Conservation (phyloP, 441 rosid species). For the Pelargonium cotyledonis region DNA sequence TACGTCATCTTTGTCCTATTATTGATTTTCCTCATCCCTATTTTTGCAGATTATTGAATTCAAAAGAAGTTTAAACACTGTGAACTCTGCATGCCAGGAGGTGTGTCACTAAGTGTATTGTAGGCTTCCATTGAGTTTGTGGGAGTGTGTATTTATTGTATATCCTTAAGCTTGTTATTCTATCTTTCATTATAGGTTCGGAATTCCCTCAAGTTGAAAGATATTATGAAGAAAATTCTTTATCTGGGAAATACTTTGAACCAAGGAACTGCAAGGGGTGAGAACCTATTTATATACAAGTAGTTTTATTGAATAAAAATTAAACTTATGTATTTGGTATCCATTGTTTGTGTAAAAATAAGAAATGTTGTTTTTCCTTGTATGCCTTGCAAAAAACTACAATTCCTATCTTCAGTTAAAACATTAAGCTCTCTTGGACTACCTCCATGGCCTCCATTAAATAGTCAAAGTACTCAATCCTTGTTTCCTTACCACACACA, state of each 20-base stretch:
- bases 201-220: conserved; percentile 69
- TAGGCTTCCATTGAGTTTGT: conserved; percentile 18
- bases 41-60: conserved; percentile 66
- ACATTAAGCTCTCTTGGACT: too few relatives aligned
- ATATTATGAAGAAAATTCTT: conserved; percentile 84
- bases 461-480: too few relatives aligned
- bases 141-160: not conserved
- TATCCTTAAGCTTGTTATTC: not conserved
- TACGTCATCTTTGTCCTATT: conserved; percentile 13
- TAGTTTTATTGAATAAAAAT: not conserved
- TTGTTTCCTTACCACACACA: too few relatives aligned
- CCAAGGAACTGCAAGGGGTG: conserved; percentile 99
- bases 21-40: not conserved
- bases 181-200: conserved; percentile 52
- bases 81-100: conserved; percentile 90
- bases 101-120: conserved; percentile 32
- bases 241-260: conserved; percentile 81
- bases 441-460: too few relatives aligned
- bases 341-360: not conserved
- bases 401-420: too few relatives aligned
- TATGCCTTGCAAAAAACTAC: too few relatives aligned
- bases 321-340: not conserved
- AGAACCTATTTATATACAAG: conserved; percentile 18
- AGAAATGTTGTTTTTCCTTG: too few relatives aligned
- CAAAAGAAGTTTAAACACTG: conserved; percentile 72